Evolutionary conservation across 148 eudicot genomes (phyloP), one percentile per base, ranked within the genome.

Genomic region (Nyssa sinensis): DNA sequence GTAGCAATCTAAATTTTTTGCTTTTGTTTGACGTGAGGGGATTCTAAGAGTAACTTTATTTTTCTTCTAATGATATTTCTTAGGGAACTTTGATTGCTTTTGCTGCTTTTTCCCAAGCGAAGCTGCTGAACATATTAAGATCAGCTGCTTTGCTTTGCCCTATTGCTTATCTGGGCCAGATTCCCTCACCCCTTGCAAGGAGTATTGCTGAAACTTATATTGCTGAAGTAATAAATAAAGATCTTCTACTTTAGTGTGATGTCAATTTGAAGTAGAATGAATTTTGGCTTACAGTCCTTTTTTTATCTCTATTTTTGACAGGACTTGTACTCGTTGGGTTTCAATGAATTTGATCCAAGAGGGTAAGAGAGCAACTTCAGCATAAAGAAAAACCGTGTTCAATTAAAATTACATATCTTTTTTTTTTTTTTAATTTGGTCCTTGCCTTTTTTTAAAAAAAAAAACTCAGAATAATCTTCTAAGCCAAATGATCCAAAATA

Each of bases 31-130:
- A 9, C 4, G 16, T 11, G 27, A 39, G 10, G 17, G 10, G 28
- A 5, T 33, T 23, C 49, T 44, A 19, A 32, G 17, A 33, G 11
- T 27, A 1, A 35, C 39, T 34, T 58, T 35, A 35, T 59, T 34
- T 58, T 35, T 28, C 3, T 19, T 32, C 32, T 31, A 19, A 44
- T 44, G 51, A 44, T 44, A 44, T 3, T 44, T 44, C 23, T 39
- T 62, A 86, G 89, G 89, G 89, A 21, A 86, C 89, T 64, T 79
- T 86, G 73, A 84, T 79, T 74, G 89, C 85, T 2, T 77, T 86
- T 64, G 86, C 80, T 35, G 85, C 89, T 21, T 77, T 86, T 60
- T 84, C 87, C 6, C 61, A 74, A 72, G 33, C 66, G 33, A 63
- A 79, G 59, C 63, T 80, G 57, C 1, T 79, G 72, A 78, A 75